A percentile compares a stretch with the other conserved stretches of the same genome.
phyloP scores from a whole-genome alignment of 2,329 filamentous ascomycete genomes.

The Xylaria multiplex region DNA sequence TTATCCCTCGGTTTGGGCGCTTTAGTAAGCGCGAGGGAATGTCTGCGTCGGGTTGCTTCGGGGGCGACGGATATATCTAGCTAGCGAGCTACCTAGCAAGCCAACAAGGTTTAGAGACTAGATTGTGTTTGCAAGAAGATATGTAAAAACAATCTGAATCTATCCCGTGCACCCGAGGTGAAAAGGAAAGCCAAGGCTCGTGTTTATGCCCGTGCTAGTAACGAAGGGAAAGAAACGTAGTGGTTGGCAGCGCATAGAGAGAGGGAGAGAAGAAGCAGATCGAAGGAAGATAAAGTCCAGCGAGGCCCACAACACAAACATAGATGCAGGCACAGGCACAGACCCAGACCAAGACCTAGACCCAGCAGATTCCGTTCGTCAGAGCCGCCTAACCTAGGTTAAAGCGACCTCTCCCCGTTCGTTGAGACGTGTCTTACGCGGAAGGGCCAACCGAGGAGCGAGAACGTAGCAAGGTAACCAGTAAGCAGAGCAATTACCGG shows the following conservation, averaged over 20 bases:
- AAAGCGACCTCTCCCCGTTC: neutral
- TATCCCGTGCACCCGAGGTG: neutral
- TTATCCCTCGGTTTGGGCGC: neutral
- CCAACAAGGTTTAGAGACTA: no score
- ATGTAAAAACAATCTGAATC: neutral
- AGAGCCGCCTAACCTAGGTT: slow-evolving; percentile 13
- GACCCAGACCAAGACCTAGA: slow-evolving; percentile 2
- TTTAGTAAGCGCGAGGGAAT: neutral
- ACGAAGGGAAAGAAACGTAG: slow-evolving; percentile 2
- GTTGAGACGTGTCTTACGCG: slow-evolving; percentile 10
- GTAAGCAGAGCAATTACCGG: slow-evolving; percentile 7
- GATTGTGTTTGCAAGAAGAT: no score
- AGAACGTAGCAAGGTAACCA: neutral
- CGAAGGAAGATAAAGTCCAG: neutral
- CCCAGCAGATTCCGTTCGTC: neutral
- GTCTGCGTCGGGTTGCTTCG: no score
- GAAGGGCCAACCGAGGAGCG: no score
- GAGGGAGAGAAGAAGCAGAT: neutral
- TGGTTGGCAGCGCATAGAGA: neutral
- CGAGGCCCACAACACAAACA: slow-evolving; percentile 27
- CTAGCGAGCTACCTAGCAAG: no score
- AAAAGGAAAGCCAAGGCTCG: neutral
- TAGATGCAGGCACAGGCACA: neutral
- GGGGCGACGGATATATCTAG: neutral
- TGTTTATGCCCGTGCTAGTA: slow-evolving; percentile 1